phyloP scores from a whole-genome alignment of 495 filamentous ascomycete genomes.

The Talaromyces ruber region DNA sequence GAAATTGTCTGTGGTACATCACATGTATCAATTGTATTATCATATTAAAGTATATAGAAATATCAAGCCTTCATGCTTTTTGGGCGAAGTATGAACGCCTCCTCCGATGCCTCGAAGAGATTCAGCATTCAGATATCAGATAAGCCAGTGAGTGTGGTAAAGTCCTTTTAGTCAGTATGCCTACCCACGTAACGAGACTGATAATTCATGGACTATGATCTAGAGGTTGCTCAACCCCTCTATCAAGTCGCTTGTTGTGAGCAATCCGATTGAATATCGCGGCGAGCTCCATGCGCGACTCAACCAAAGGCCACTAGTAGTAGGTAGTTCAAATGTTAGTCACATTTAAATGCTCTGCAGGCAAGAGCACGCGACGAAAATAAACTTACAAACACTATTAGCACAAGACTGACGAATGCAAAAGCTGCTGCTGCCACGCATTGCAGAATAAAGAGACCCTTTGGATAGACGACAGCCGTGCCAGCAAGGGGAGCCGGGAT shows the following conservation, averaged over 20 bases:
- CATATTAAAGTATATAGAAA: too few relatives aligned
- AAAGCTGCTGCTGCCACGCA: neutral
- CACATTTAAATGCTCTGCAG: neutral
- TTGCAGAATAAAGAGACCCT: neutral
- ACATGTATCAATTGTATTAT: too few relatives aligned
- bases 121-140: too few relatives aligned
- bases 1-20: too few relatives aligned
- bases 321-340: neutral
- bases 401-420: neutral
- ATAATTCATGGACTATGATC: neutral
- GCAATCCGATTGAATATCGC: neutral
- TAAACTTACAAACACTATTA: neutral
- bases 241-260: neutral
- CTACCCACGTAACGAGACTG: too few relatives aligned
- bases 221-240: neutral
- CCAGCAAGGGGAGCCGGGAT: neutral
- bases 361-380: neutral
- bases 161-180: too few relatives aligned
- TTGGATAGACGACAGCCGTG: neutral
- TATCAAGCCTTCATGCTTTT: too few relatives aligned
- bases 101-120: too few relatives aligned
- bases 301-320: neutral
- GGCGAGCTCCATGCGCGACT: neutral
- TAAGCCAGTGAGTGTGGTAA: too few relatives aligned
- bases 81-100: too few relatives aligned